Evolutionary conservation across 805 yeast species (phyloP).

Genomic region (Metschnikowia gruessii): DNA sequence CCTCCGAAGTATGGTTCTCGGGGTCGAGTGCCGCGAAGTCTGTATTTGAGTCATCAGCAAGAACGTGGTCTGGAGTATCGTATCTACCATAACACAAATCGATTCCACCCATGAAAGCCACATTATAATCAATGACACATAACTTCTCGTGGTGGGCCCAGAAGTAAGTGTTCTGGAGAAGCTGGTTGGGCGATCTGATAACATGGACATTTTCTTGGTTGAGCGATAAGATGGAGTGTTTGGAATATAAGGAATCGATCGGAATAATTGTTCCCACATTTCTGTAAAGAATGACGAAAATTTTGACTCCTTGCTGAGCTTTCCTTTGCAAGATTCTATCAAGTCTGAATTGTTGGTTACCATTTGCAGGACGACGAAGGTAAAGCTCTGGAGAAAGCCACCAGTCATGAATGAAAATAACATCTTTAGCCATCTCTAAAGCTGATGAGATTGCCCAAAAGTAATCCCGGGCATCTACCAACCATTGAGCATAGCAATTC

Average conservation of each 20-base stretch:
- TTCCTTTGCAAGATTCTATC: slow-evolving; percentile 85
- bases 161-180: slow-evolving; percentile 86
- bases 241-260: slow-evolving; percentile 91
- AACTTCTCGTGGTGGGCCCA: slow-evolving; percentile 99
- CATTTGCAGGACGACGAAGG: slow-evolving; percentile 89
- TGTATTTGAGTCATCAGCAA: slow-evolving; percentile 65
- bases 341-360: slow-evolving; percentile 89
- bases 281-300: slow-evolving; percentile 86
- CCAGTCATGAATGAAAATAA: slow-evolving; percentile 95
- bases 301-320: slow-evolving; percentile 93
- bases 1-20: slow-evolving; percentile 36
- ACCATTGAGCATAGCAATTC: slow-evolving; percentile 90
- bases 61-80: slow-evolving; percentile 94
- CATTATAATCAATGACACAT: slow-evolving; percentile 78
- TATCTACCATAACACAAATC: slow-evolving; percentile 94
- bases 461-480: slow-evolving; percentile 95
- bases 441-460: slow-evolving; percentile 96
- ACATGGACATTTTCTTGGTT: slow-evolving; percentile 82
- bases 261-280: slow-evolving; percentile 92
- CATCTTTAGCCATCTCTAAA: slow-evolving; percentile 88
- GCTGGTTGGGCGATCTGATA: slow-evolving; percentile 92
- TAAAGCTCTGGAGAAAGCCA: slow-evolving; percentile 96
- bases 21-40: slow-evolving; percentile 31
- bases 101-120: slow-evolving; percentile 92
- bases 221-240: slow-evolving; percentile 82